Percentiles rank a stretch among this genome's conserved stretches.
Evolutionary conservation across 116 monocot genomes (phyloP).

Genomic region (Phalaenopsis hybrid): DNA sequence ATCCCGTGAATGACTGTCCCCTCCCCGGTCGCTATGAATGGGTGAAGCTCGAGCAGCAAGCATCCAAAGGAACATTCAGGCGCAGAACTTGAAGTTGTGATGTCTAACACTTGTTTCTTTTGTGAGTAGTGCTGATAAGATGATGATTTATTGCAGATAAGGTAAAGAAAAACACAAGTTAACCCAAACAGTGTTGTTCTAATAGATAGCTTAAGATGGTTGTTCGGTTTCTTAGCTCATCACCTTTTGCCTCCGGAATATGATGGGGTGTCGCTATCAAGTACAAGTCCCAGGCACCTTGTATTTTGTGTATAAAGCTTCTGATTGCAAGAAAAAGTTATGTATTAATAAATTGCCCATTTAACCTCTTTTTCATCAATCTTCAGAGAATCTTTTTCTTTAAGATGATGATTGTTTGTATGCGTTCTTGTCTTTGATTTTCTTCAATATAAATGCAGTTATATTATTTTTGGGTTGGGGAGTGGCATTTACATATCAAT

Average conservation of each 20-base stretch:
- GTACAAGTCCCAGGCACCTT: background rate
- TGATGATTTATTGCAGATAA: background rate
- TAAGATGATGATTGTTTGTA: background rate
- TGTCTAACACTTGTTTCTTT: no score
- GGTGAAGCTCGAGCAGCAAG: conserved; percentile 29
- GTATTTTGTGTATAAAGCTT: conserved; percentile 1
- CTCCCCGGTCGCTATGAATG: conserved; percentile 79
- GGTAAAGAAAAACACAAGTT: background rate
- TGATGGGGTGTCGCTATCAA: background rate
- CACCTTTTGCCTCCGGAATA: no score
- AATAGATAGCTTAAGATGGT: background rate
- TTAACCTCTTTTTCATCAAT: background rate
- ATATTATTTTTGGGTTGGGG: no score
- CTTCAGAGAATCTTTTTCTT: background rate
- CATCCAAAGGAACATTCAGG: background rate
- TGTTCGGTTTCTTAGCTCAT: background rate
- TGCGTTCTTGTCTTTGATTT: no score
- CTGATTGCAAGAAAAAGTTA: background rate
- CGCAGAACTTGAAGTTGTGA: background rate
- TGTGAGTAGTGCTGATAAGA: background rate
- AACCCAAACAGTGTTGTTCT: background rate
- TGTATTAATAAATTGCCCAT: conserved; percentile 6
- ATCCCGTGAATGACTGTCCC: conserved; percentile 60
- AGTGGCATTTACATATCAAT: background rate
- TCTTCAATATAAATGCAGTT: no score